Evolutionary conservation across 2,329 filamentous ascomycete genomes (phyloP).

Genomic region (Aspergillus quadricinctus): DNA sequence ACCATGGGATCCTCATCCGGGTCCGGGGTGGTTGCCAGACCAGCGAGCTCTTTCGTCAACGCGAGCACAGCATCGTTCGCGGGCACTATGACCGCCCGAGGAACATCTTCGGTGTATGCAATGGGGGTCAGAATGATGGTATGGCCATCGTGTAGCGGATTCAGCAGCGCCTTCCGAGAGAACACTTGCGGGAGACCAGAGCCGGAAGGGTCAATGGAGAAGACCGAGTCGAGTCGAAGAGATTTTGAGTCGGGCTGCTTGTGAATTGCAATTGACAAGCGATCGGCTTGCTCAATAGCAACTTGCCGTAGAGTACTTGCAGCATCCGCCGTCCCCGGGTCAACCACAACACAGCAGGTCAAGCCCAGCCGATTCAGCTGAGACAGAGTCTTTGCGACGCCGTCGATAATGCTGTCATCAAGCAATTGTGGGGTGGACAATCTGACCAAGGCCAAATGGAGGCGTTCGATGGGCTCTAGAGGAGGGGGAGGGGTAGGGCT

Average conservation of each 20-base stretch:
- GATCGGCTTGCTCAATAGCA: slow-evolving; percentile 62
- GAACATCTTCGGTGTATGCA: slow-evolving; percentile 53
- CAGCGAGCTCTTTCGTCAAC: slow-evolving; percentile 70
- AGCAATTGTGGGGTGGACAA: slow-evolving; percentile 69
- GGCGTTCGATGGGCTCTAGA: slow-evolving; percentile 38
- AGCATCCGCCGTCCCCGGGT: slow-evolving; percentile 52
- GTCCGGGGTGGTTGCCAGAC: slow-evolving; percentile 50
- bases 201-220: slow-evolving; percentile 36
- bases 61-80: slow-evolving; percentile 68
- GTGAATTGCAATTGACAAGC: slow-evolving; percentile 72
- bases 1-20: slow-evolving; percentile 42
- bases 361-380: slow-evolving; percentile 81
- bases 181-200: slow-evolving; percentile 33
- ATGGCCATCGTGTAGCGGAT: slow-evolving; percentile 62
- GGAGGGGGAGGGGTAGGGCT: slow-evolving; percentile 37
- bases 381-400: slow-evolving; percentile 76
- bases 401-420: slow-evolving; percentile 63
- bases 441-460: slow-evolving; percentile 83
- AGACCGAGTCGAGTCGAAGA: slow-evolving; percentile 60
- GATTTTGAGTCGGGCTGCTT: slow-evolving; percentile 63
- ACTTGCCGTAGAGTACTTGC: slow-evolving; percentile 39
- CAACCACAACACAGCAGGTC: slow-evolving; percentile 75
- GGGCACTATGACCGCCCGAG: slow-evolving; percentile 46
- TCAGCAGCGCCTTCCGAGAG: slow-evolving; percentile 54
- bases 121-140: slow-evolving; percentile 67